Percentiles rank a stretch among this genome's conserved stretches.
Conservation (phyloP, 257 asterid species). For the Penstemon newberryi region DNA sequence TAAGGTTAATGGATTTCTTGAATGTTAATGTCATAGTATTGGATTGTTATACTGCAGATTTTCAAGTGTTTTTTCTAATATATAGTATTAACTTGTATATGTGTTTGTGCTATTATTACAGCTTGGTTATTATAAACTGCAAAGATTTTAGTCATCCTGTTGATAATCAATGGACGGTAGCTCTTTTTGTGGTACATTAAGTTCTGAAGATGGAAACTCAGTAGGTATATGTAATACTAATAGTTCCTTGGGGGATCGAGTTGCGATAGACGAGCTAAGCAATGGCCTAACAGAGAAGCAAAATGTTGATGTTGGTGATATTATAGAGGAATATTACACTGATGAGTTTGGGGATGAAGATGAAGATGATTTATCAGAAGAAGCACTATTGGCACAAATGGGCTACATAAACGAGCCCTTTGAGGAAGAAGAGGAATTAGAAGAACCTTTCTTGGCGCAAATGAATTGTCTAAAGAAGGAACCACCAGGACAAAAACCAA, state of each 20-base stretch:
- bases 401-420: slow-evolving; percentile 33
- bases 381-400: slow-evolving; percentile 38
- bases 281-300: slow-evolving; percentile 19
- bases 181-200: slow-evolving; percentile 6
- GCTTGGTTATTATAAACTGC: neutral
- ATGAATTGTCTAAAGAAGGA: slow-evolving; percentile 33
- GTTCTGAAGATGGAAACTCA: slow-evolving; percentile 1
- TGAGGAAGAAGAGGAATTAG: slow-evolving; percentile 18
- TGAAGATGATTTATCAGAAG: slow-evolving; percentile 38
- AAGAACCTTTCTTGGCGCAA: slow-evolving; percentile 29
- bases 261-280: slow-evolving; percentile 18
- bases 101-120: neutral
- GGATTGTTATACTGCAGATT: too few species aligned
- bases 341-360: slow-evolving; percentile 21
- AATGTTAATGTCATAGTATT: too few species aligned
- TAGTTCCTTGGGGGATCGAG: slow-evolving; percentile 19
- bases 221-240: slow-evolving; percentile 10
- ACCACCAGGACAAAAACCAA: slow-evolving; percentile 28
- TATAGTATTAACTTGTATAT: too few species aligned
- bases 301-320: slow-evolving; percentile 21
- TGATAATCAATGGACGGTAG: slow-evolving; percentile 30
- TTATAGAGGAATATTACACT: slow-evolving; percentile 6
- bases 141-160: slow-evolving; percentile 21
- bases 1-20: too few species aligned
- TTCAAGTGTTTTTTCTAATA: too few species aligned